A percentile compares a stretch with the other conserved stretches of the same genome.
These are phyloP conservation scores for Geoglossum cookeanum DNA, from an alignment of 2,329 filamentous ascomycete genomes.

Conservation along the genomic window DNA sequence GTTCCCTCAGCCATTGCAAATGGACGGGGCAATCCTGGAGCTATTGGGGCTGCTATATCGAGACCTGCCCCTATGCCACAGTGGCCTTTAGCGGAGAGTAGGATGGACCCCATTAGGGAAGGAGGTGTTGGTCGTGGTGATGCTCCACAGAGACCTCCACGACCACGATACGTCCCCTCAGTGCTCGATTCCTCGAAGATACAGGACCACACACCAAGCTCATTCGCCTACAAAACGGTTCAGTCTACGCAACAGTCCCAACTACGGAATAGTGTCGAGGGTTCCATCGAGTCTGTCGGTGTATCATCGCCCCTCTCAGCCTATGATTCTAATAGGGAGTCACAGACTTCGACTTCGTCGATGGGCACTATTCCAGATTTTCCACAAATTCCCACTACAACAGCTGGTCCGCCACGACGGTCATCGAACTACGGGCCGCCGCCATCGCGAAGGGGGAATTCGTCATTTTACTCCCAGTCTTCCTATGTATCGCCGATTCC, in stretches of 20 bases:
- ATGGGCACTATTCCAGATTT: background rate
- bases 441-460: conserved; percentile 18
- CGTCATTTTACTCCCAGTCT: conserved; percentile 34
- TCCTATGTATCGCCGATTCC: conserved; percentile 59
- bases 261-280: background rate
- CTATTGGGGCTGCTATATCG: background rate
- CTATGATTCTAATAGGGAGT: background rate
- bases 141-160: background rate
- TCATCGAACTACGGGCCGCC: conserved; percentile 16
- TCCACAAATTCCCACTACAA: background rate
- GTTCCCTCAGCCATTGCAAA: background rate
- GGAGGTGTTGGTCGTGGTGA: background rate
- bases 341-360: background rate
- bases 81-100: background rate
- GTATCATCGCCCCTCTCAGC: background rate
- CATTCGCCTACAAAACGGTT: background rate
- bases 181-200: background rate
- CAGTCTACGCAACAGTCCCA: background rate
- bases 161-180: conserved; percentile 2
- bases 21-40: background rate
- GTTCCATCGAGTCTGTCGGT: background rate
- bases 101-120: background rate
- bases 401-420: conserved; percentile 11
- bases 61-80: conserved; percentile 1
- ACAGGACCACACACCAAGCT: background rate